Evolutionary conservation across 2,329 filamentous ascomycete species (phyloP), one percentile per base, ranked within the genome.

Genomic region (Colletotrichum zoysiae): DNA sequence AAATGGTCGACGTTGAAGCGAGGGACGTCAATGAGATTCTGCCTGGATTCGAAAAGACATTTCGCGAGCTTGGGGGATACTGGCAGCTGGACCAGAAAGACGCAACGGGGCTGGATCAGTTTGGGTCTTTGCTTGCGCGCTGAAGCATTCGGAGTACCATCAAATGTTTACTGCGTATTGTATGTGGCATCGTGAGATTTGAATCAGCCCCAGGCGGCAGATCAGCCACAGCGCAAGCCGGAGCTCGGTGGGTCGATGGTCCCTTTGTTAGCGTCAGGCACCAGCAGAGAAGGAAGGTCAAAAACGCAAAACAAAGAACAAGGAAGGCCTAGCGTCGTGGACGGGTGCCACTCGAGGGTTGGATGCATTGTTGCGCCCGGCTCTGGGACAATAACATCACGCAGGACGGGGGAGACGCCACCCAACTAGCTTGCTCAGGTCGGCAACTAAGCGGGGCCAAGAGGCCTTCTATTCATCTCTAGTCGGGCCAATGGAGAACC

Each of bases 1-100:
- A 71, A 12, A 63, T 71, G 58, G 51, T 48, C 20, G 68, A 71
- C 46, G 35, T 63, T 35, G 23, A 67, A 53, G 68, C 65, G 18
- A 16, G 57, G 20, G 58, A 71, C 44, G 5, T 71, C 8, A 40
- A 68, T 12, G 65, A 63, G 50, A 63, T 71, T n/a, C 38, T 71
- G 6, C 65, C 68, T 8, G 68, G 68, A 14, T 57, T 71, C 38
- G 65, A 71, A 44, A 58, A 63, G 38, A 71, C 68, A 6, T 63
- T 71, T 30, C 51, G 51, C 2, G 65, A 68, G n/a, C 62, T 62
- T 18, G 68, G 57, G 16, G 68, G 68, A 12, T 71, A 71, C 44
- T 68, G 68, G 68, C 68, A 71, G n/a, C 44, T 71, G n/a, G 58
- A 71, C 18, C 65, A 68, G 7, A 42, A 71, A 33, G 64, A 58